These are phyloP conservation scores for Microascus cirrosus DNA, from an alignment of 2,329 filamentous ascomycete species.

Conservation along the genomic window DNA sequence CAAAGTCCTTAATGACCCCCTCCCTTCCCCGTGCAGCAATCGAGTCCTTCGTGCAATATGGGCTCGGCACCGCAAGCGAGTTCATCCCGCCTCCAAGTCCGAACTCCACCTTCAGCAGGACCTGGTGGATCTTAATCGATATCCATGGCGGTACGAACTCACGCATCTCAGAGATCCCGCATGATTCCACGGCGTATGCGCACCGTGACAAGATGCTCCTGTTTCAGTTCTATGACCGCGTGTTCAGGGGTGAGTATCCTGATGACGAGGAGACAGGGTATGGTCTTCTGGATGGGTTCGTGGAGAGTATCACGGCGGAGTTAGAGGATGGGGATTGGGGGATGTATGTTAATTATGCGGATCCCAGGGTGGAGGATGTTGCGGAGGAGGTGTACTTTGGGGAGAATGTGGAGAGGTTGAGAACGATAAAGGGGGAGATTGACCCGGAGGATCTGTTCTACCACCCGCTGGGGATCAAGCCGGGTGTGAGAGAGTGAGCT, in stretches of 20 bases:
- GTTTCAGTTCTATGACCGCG: slow-evolving; percentile 35
- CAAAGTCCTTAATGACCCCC: slow-evolving; percentile 16
- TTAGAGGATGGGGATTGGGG: slow-evolving; percentile 18
- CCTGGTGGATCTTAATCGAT: slow-evolving; percentile 13
- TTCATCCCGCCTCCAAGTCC: background rate
- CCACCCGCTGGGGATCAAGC: slow-evolving; percentile 19
- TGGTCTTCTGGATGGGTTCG: slow-evolving; percentile 19
- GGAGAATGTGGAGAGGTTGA: slow-evolving; percentile 18
- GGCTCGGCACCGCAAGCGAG: slow-evolving; percentile 9
- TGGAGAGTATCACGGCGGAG: slow-evolving; percentile 17
- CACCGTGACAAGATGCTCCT: slow-evolving; percentile 35
- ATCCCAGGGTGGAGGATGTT: slow-evolving; percentile 19
- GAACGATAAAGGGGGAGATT: slow-evolving; percentile 20
- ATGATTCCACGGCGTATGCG: slow-evolving; percentile 20
- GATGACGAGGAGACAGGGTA: slow-evolving; percentile 23
- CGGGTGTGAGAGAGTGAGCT: background rate
- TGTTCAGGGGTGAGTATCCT: slow-evolving; percentile 11
- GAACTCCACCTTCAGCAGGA: background rate
- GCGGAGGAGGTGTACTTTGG: slow-evolving; percentile 25
- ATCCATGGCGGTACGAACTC: slow-evolving; percentile 22
- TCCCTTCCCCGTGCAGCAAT: slow-evolving; percentile 12
- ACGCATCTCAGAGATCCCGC: slow-evolving; percentile 17
- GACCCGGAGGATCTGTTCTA: slow-evolving; percentile 26
- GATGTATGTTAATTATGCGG: slow-evolving; percentile 30
- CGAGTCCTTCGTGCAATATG: slow-evolving; percentile 9